Base-by-base conservation (phyloP, 345 rosid genomes). In the Turritis glabra region DNA sequence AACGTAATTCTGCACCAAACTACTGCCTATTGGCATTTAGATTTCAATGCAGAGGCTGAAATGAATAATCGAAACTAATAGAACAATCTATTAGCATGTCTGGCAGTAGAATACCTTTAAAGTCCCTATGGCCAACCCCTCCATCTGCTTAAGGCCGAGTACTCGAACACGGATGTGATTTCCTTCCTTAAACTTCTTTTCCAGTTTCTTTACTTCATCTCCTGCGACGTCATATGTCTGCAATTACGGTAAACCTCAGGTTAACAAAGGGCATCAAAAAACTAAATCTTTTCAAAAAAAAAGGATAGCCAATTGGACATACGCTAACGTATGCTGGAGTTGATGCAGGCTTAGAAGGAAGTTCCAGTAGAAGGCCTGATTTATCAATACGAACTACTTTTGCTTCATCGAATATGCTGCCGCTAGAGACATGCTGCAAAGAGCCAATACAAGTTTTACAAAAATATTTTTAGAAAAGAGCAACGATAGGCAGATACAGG, bases 61-160 rank as follows among this genome's bases (percentile, higher is more conserved):
- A 52, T 46, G 33, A 30, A 52, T 46, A 29, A 61, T 8, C 17
- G 5, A 44, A 53, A 22, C 64, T 51, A 46, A 10, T 30, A 75
- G 23, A 46, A 26, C 48, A 46, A 77, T 65, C 38, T 29, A 48
- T 64, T 57, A 21, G 63, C 55, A 56, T n/a, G 47, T 25, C 63
- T 25, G 26, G 59, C 58, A 25, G 64, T 50, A 72, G 72, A 41
- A 13, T 72, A 94, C 99, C 99, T 95, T 95, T 84, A 90, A 60
- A 71, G 82, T 83, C 74, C 99, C 99, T 22, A 85, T 82, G 15
- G 97, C 97, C 82, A 92, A 84, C 81, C 99, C 99, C 79, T 95
- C 99, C 87, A 95, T 82, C 80, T 82, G 97, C 83, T 83, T 88
- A 71, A 81, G 84, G 40, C 97, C 96, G 59, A 89, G 87, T 78